A percentile compares a stretch with the other conserved stretches of the same genome.
Conservation (phyloP, 2,329 filamentous ascomycete species). For the Pleoardoris graminearum region DNA sequence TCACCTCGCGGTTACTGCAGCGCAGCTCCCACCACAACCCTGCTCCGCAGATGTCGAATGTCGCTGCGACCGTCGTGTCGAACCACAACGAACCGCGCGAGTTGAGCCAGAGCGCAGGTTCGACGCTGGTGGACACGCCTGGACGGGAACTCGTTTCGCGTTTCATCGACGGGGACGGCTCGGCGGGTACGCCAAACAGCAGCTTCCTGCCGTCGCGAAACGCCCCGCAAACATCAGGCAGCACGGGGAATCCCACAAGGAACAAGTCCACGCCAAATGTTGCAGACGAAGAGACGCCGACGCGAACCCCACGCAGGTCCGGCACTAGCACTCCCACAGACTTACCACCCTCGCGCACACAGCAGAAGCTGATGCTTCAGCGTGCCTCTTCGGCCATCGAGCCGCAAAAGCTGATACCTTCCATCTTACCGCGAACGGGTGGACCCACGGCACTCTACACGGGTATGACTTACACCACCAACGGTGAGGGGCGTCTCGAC, state of each 20-base stretch:
- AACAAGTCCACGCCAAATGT: conserved; percentile 47
- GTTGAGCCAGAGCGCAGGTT: conserved; percentile 43
- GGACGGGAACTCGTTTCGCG: conserved; percentile 50
- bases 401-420: conserved; percentile 55
- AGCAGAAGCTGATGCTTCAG: conserved; percentile 76
- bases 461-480: conserved; percentile 41
- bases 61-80: conserved; percentile 57
- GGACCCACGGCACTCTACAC: conserved; percentile 39
- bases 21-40: conserved; percentile 64
- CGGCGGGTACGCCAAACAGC: conserved; percentile 47
- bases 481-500: conserved; percentile 54
- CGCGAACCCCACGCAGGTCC: conserved; percentile 34
- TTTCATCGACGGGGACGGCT: conserved; percentile 50
- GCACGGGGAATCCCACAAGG: conserved; percentile 39
- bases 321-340: conserved; percentile 47
- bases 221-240: conserved; percentile 21
- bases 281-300: conserved; percentile 31
- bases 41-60: conserved; percentile 67
- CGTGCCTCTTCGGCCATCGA: conserved; percentile 74
- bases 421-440: conserved; percentile 43
- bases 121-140: conserved; percentile 46
- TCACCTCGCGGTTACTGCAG: conserved; percentile 69
- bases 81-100: conserved; percentile 39
- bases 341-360: conserved; percentile 62
- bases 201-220: conserved; percentile 40